Evolutionary conservation across 306 rosid species (phyloP).

Genomic region (Inga laurina): DNA sequence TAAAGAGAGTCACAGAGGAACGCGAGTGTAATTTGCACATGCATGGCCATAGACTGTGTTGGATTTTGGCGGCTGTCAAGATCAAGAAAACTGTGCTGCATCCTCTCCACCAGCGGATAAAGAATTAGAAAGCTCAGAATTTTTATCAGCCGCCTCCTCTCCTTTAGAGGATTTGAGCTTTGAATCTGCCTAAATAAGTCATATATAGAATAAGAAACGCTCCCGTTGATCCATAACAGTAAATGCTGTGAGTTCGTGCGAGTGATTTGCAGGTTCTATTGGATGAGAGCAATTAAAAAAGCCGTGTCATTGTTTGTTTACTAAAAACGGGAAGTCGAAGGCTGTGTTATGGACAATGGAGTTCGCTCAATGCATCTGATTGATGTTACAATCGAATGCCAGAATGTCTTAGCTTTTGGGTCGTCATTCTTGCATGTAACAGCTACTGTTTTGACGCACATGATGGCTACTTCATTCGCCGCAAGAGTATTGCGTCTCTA

Average conservation of each 20-base stretch:
- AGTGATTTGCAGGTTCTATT: not conserved
- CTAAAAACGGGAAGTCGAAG: not conserved
- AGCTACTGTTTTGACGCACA: not conserved
- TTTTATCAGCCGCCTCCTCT: not conserved
- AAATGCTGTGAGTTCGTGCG: not conserved
- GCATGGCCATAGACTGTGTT: not conserved
- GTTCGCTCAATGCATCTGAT: not conserved
- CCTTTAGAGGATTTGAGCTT: not conserved
- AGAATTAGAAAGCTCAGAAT: not conserved
- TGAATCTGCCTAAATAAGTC: not conserved
- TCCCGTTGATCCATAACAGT: not conserved
- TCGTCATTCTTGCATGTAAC: not conserved
- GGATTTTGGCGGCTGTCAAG: not conserved
- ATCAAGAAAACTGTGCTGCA: not conserved
- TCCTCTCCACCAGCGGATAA: not conserved
- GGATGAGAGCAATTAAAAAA: slow-evolving; percentile 2
- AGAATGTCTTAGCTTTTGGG: not conserved
- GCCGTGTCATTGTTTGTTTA: not conserved
- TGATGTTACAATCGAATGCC: not conserved
- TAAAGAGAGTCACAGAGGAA: not conserved
- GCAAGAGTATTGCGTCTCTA: not conserved
- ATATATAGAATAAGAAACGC: not conserved
- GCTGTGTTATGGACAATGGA: not conserved
- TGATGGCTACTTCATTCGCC: not conserved
- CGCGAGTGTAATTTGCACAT: not conserved